Base-by-base conservation (phyloP, 2,329 filamentous ascomycete species). In the Fusarium pseudograminearum region DNA sequence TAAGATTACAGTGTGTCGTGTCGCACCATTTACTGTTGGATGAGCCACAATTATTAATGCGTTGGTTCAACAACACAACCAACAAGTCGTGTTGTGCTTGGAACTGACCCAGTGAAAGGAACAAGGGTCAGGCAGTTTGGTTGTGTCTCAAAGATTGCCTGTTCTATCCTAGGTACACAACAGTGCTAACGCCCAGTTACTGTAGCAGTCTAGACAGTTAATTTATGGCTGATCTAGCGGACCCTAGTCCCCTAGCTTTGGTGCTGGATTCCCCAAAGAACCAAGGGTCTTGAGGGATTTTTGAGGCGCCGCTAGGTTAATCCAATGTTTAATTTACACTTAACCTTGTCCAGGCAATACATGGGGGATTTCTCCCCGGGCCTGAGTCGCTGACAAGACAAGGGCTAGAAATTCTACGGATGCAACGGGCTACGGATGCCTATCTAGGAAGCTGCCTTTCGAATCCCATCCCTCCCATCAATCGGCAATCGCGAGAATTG, bases 401-500 rank as follows among this genome's bases (percentile, higher is more conserved):
- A 10, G 20, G 10, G 14, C 12, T 18, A 40, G 24, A 28, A 28
- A 15, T 40, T 41, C 16, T 12, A 30, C 28, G 28, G 28, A 30
- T 18, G n/a, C 18, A 28, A 26, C 48, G 48, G 48, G 26, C 26
- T 24, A 7, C 9, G 53, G 1, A 40, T 63, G 18, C 60, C 60
- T 22, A 42, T 62, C 54, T 40, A 57, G 60, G 57, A 36, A 47
- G 48, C 16, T 62, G 24, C 48, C 33, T 38, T 20, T 20, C 2
- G 9, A 28, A 26, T 18, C 9, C 16, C 41, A 18, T 24, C 20
- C 28, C 15, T 28, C 24, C 36, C 18, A 16, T 38, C 8, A 28
- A 31, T 31, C 12, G 40, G 16, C 5, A 46, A 36, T 26, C 4
- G 38, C 10, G 15, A 20, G 26, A 9, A 52, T 20, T 40, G 34